phyloP scores from a whole-genome alignment of 495 filamentous ascomycete species.

The Aspergillus affinis region DNA sequence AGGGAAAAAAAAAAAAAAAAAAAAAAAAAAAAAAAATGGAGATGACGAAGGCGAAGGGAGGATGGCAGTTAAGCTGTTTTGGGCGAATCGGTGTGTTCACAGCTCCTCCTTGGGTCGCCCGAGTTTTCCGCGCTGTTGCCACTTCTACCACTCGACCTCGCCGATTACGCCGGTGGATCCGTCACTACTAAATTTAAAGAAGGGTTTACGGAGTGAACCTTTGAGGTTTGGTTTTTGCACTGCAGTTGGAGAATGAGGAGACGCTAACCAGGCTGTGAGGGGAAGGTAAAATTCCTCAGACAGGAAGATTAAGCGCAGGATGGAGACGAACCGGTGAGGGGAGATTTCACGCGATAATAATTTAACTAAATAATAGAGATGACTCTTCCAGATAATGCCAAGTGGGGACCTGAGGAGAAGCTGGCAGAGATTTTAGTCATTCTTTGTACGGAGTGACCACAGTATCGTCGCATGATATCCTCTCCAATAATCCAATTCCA shows the following conservation, averaged over 20 bases:
- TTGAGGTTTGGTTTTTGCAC: too few species aligned
- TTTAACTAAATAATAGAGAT: neutral
- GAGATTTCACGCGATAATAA: neutral
- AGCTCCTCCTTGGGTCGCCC: too few species aligned
- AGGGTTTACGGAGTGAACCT: too few species aligned
- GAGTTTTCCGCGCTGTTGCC: too few species aligned
- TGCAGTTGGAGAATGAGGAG: constrained; percentile 1
- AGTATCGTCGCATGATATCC: too few species aligned
- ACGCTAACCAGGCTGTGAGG: neutral
- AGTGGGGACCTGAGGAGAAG: too few species aligned
- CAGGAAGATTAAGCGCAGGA: neutral
- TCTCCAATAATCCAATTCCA: neutral
- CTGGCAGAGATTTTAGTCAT: neutral
- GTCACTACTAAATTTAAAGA: too few species aligned
- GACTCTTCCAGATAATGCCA: too few species aligned
- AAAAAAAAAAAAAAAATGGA: constrained; percentile 29
- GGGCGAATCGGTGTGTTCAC: constrained; percentile 43
- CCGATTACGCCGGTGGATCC: too few species aligned
- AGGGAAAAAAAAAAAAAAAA: constrained; percentile 14
- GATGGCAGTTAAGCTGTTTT: constrained; percentile 34
- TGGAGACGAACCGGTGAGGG: constrained; percentile 1
- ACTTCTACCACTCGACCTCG: too few species aligned
- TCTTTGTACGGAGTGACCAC: too few species aligned
- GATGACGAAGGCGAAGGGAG: constrained; percentile 11
- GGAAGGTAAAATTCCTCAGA: neutral